These are phyloP conservation scores for Aristolochia contorta DNA, from an alignment of 164 flowering plant species.

Conservation along the genomic window DNA sequence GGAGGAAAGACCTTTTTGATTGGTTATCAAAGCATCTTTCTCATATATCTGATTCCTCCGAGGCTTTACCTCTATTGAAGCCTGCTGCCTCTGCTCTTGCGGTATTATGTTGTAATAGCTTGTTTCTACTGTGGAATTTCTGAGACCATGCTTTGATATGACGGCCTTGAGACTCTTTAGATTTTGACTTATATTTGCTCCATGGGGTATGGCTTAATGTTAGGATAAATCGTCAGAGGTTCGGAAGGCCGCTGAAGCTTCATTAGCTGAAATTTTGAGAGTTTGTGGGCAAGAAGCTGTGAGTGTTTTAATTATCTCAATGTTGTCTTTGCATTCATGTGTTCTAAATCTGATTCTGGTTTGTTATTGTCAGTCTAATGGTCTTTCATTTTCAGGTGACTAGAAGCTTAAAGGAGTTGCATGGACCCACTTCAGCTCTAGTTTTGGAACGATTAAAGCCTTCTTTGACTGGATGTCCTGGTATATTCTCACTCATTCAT, in stretches of 20 bases:
- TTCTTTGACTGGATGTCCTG: conserved; percentile 44
- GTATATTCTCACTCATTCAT: conserved; percentile 20
- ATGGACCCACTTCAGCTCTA: conserved; percentile 69
- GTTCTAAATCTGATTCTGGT: not conserved
- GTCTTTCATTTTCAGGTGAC: conserved; percentile 35
- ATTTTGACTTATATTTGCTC: no score
- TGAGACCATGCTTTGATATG: not conserved
- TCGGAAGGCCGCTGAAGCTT: conserved; percentile 95
- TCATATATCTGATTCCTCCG: conserved; percentile 52
- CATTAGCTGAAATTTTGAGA: conserved; percentile 69
- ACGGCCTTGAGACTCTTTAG: no score
- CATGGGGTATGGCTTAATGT: no score
- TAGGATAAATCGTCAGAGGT: conserved; percentile 98
- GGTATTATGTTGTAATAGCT: conserved; percentile 27
- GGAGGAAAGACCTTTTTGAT: conserved; percentile 91
- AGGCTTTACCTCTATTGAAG: conserved; percentile 69
- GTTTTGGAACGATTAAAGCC: conserved; percentile 69
- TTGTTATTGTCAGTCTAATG: not conserved
- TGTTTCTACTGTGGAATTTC: not conserved
- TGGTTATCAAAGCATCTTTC: conserved; percentile 89
- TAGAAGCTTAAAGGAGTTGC: conserved; percentile 65
- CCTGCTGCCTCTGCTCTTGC: conserved; percentile 69
- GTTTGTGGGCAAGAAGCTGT: conserved; percentile 79
- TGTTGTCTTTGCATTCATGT: not conserved
- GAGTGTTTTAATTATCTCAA: conserved; percentile 8